phyloP scores from a whole-genome alignment of 306 rosid species.

The Sesbania bispinosa region DNA sequence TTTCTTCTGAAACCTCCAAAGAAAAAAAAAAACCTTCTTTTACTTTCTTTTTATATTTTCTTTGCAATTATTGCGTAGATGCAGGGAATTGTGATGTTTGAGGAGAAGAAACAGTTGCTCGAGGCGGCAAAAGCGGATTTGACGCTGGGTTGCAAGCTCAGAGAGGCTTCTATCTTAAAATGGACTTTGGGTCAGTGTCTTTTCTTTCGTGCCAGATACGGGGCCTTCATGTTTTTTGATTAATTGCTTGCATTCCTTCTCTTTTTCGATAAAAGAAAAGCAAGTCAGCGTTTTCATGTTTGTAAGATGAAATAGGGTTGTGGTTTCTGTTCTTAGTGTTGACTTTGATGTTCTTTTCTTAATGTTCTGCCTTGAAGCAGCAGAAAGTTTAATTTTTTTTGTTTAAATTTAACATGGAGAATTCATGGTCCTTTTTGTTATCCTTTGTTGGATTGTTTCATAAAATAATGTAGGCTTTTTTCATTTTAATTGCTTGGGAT shows the following conservation, averaged over 20 bases:
- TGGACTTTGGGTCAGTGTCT: slow-evolving; percentile 52
- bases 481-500: not conserved
- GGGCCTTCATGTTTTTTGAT: too few species aligned
- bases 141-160: slow-evolving; percentile 45
- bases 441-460: not conserved
- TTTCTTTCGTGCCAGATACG: too few species aligned
- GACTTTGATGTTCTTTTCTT: not conserved
- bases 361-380: not conserved
- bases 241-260: not conserved
- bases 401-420: not conserved
- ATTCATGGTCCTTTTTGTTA: not conserved
- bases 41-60: slow-evolving; percentile 6
- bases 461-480: not conserved
- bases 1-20: not conserved
- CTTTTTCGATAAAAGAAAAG: not conserved
- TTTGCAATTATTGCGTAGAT: slow-evolving; percentile 41
- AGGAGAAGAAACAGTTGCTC: slow-evolving; percentile 44
- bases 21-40: not conserved
- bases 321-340: slow-evolving; percentile 9
- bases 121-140: slow-evolving; percentile 51
- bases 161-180: slow-evolving; percentile 42
- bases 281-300: not conserved
- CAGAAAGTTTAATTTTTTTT: slow-evolving; percentile 1
- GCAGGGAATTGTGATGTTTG: slow-evolving; percentile 35
- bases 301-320: not conserved